Evolutionary conservation across 257 asterid genomes (phyloP), one percentile per base, ranked within the genome.

Genomic region (Knoxia roxburghii): DNA sequence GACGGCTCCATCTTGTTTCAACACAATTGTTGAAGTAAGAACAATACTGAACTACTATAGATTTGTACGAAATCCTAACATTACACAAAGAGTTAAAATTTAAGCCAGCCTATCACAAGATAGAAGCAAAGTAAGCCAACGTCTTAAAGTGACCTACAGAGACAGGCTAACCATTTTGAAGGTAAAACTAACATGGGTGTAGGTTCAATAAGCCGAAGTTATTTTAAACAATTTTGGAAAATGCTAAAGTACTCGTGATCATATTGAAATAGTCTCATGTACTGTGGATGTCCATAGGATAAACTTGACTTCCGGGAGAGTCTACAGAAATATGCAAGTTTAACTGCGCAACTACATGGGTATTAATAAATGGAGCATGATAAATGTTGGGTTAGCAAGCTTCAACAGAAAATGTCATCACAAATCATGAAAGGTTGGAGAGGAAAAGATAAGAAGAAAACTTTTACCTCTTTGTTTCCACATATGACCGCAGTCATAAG

Each of bases 401-500:
- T 24, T 23, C 58, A 53, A 32, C 5, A 0, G 2, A 53, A 53
- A 14, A 1, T 54, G 14, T 39, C 51, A 61, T 40, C 48, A 21
- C 29, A 46, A n/a, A n/a, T 4, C 30, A 23, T 37, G 51, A 8
- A 61, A 39, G 50, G 32, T 61, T 62, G 14, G 54, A 62, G 67
- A 35, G 7, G 32, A 53, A 40, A 56, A 54, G n/a, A n/a, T n/a
- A n/a, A n/a, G n/a, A 27, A 46, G 39, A 53, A 37, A 50, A 68
- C 7, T 41, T 55, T 81, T 76, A 90, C 99, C 79, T 90, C 89
- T 78, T 77, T 86, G 82, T 88, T 86, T 29, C 78, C 69, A 65
- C 95, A 86, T 72, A 86, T 78, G 50, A 90, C 99, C 30, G 99
- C 96, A 65, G 63, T 84, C 99, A 93, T 93, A 32, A 93, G 91